Evolutionary conservation across 495 filamentous ascomycete species (phyloP).

Genomic region (Trichoderma orchidacearum): DNA sequence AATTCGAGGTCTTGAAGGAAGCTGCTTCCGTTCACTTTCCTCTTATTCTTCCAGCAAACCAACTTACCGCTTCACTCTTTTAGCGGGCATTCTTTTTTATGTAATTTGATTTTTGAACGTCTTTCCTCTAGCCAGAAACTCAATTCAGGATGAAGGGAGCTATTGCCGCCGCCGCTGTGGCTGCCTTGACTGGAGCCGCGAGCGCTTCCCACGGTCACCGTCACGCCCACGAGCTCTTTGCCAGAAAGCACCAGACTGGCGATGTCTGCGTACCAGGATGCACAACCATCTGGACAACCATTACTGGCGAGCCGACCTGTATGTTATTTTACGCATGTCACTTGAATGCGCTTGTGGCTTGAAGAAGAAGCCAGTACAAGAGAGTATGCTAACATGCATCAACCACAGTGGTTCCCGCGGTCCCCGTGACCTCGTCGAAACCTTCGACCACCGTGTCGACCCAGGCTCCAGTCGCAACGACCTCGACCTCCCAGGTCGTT

Average conservation of each 20-base stretch:
- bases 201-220: slow-evolving; percentile 45
- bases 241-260: slow-evolving; percentile 24
- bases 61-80: slow-evolving; percentile 92
- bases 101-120: slow-evolving; percentile 17
- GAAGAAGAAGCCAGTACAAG: not conserved
- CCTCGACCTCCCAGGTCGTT: slow-evolving; percentile 17
- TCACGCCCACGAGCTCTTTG: slow-evolving; percentile 48
- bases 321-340: slow-evolving; percentile 15
- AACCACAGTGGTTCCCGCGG: not conserved
- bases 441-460: not conserved
- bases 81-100: slow-evolving; percentile 75
- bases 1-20: slow-evolving; percentile 33
- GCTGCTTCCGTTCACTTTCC: slow-evolving; percentile 40
- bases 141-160: slow-evolving; percentile 49
- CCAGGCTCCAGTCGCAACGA: slow-evolving; percentile 9
- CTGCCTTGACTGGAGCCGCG: slow-evolving; percentile 49
- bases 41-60: slow-evolving; percentile 28
- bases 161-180: slow-evolving; percentile 49
- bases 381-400: not conserved
- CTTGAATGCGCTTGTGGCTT: too few species aligned
- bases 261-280: slow-evolving; percentile 45
- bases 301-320: slow-evolving; percentile 46
- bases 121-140: slow-evolving; percentile 16
- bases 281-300: slow-evolving; percentile 49
- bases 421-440: not conserved